Base-by-base conservation (phyloP, 2,329 filamentous ascomycete species). In the Fusarium succisae region DNA sequence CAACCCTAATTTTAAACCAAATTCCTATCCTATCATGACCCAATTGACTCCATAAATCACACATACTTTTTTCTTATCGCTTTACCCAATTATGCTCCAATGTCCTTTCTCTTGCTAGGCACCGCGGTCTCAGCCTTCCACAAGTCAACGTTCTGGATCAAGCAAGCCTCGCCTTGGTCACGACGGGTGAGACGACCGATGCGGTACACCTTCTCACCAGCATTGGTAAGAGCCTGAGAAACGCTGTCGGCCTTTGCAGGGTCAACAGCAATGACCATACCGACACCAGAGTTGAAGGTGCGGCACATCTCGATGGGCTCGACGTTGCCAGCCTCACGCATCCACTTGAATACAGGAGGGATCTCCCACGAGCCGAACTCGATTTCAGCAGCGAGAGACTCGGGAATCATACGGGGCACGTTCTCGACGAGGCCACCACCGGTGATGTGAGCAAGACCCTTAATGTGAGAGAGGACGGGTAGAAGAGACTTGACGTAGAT, bases 401-500 rank as follows among this genome's bases (percentile, higher is more conserved):
- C 83, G 4, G 96, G 96, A 24, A 99, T 88, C 93, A 97, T 97
- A 74, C 96, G 92, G 37, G 96, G 96, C 32, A 99, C 92, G 82
- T 99, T 99, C 84, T 99, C 96, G 24, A 92, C 87, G 26, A 99
- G 89, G 17, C 96, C 96, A 70, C 96, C 96, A 57, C 96, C 96
- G 1, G 96, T 99, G 84, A 99, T 98, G 84, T 99, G 96, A 17
- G 96, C 93, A 82, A 98, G 93, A 60, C 96, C 96, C 85, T 98
- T 97, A 82, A 98, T 87, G 45, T 94, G 86, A 15, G 87, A 84
- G 28, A 89, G 84, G 2, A 93, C 89, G 55, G 91, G 88, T 15
- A 98, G 89, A 28, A 97, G 84, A 39, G 93, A 87, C 81, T 93
- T 93, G 78, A 98, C 96, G 83, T 99, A 99, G 81, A 99, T 98